A percentile compares a stretch with the other conserved stretches of the same genome.
phyloP scores from a whole-genome alignment of 2,329 filamentous ascomycete genomes.

The Thelonectria blattea region DNA sequence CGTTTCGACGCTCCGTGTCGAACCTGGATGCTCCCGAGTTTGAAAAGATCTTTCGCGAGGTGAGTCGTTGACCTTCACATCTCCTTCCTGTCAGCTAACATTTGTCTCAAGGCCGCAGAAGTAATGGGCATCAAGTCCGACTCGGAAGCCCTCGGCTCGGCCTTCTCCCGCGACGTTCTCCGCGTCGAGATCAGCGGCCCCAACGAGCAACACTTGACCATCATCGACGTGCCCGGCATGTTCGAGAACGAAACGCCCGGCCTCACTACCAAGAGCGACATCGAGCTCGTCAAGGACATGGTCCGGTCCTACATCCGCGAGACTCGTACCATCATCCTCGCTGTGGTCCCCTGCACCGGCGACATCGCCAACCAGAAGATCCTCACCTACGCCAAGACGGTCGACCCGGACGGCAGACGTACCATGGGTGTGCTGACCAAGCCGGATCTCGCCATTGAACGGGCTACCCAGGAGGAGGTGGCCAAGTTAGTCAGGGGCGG shows the following conservation, averaged over 20 bases:
- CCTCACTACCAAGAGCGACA: conserved; percentile 53
- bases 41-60: conserved; percentile 48
- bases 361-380: conserved; percentile 52
- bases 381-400: conserved; percentile 43
- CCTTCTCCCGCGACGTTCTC: conserved; percentile 55
- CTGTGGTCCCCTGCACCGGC: conserved; percentile 49
- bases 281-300: conserved; percentile 53
- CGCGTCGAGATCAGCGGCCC: conserved; percentile 52
- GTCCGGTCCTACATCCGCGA: conserved; percentile 54
- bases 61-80: conserved; percentile 26
- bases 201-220: conserved; percentile 52
- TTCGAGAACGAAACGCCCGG: conserved; percentile 46
- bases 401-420: conserved; percentile 48
- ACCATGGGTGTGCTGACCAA: conserved; percentile 63
- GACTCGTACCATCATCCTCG: conserved; percentile 55
- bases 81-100: too few relatives aligned
- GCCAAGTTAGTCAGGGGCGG: conserved; percentile 51
- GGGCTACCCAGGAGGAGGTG: conserved; percentile 30
- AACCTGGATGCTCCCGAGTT: conserved; percentile 41
- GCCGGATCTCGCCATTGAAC: conserved; percentile 57
- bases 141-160: conserved; percentile 24
- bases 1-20: conserved; percentile 38
- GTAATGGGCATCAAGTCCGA: conserved; percentile 51
- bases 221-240: conserved; percentile 63
- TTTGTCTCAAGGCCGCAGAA: conserved; percentile 45